Conservation (phyloP, 495 filamentous ascomycete species). For the Aspergillus sparsus region DNA sequence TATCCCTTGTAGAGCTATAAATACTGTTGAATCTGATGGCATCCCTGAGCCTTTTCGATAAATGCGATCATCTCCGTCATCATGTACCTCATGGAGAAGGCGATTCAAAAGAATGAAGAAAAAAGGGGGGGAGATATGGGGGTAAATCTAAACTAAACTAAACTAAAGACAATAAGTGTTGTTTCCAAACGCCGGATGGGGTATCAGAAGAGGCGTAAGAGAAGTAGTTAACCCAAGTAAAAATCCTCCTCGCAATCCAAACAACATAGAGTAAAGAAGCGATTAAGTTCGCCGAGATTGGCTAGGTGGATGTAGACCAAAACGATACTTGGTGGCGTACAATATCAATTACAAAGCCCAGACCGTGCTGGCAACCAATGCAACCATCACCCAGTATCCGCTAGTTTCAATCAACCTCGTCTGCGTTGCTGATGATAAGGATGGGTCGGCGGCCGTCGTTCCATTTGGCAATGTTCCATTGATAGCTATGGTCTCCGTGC, state of each 20-base stretch:
- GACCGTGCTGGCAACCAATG: constrained; percentile 52
- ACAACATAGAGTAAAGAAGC: not conserved
- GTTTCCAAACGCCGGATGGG: not conserved
- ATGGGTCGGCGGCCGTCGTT: constrained; percentile 62
- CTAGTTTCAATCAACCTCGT: constrained; percentile 43
- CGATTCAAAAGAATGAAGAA: no score
- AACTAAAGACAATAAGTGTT: not conserved
- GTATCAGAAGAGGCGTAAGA: not conserved
- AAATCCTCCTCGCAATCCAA: not conserved
- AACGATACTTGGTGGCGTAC: not conserved
- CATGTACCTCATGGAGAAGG: no score
- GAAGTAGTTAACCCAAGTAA: not conserved
- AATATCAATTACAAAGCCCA: constrained; percentile 35
- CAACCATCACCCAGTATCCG: constrained; percentile 66
- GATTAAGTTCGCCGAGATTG: not conserved
- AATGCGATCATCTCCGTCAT: no score
- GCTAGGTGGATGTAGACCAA: not conserved
- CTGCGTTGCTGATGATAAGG: constrained; percentile 26
- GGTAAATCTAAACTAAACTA: no score
- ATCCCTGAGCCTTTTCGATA: no score
- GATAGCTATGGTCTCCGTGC: constrained; percentile 71
- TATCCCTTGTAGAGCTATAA: no score
- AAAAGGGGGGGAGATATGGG: no score
- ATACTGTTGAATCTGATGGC: no score
- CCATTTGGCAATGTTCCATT: constrained; percentile 87